Evolutionary conservation across 495 filamentous ascomycete genomes (phyloP).

Genomic region (Lophium mytilinum): DNA sequence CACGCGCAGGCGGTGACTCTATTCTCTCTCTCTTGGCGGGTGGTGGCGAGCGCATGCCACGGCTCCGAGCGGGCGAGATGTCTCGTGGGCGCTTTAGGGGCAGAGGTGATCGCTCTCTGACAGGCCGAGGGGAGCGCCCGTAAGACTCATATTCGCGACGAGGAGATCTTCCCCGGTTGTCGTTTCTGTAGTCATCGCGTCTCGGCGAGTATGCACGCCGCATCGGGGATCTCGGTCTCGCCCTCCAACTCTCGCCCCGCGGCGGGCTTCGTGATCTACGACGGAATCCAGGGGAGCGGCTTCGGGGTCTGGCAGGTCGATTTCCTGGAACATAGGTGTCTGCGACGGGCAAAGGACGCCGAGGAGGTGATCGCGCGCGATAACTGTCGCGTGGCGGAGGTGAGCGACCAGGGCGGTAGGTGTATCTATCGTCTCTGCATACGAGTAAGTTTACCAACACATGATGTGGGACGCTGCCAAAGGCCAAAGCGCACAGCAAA

Average conservation of each 20-base stretch:
- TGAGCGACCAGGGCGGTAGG: slow-evolving; percentile 20
- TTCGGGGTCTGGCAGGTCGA: slow-evolving; percentile 24
- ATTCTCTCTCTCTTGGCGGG: slow-evolving; percentile 31
- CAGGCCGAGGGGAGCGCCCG: slow-evolving; percentile 19
- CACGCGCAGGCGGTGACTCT: slow-evolving; percentile 24
- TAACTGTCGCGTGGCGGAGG: slow-evolving; percentile 31
- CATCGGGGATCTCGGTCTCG: slow-evolving; percentile 33
- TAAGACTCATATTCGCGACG: slow-evolving; percentile 20
- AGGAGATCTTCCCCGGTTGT: slow-evolving; percentile 24
- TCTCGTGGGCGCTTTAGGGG: slow-evolving; percentile 32
- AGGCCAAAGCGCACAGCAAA: not conserved
- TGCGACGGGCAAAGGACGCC: slow-evolving; percentile 10
- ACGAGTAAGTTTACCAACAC: not conserved
- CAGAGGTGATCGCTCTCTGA: slow-evolving; percentile 32
- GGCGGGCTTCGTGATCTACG: slow-evolving; percentile 32
- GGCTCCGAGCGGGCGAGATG: slow-evolving; percentile 27
- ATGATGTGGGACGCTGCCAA: not conserved
- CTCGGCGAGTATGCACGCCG: slow-evolving; percentile 29
- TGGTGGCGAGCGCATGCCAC: slow-evolving; percentile 28
- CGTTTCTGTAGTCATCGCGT: slow-evolving; percentile 24
- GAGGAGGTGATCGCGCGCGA: slow-evolving; percentile 29
- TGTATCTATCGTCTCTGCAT: slow-evolving; percentile 23
- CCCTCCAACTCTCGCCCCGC: slow-evolving; percentile 20
- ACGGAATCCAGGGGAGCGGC: slow-evolving; percentile 31
- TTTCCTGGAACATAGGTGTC: slow-evolving; percentile 35